These are phyloP conservation scores for Thelonectria olida DNA, from an alignment of 2,329 filamentous ascomycete species.

Conservation along the genomic window DNA sequence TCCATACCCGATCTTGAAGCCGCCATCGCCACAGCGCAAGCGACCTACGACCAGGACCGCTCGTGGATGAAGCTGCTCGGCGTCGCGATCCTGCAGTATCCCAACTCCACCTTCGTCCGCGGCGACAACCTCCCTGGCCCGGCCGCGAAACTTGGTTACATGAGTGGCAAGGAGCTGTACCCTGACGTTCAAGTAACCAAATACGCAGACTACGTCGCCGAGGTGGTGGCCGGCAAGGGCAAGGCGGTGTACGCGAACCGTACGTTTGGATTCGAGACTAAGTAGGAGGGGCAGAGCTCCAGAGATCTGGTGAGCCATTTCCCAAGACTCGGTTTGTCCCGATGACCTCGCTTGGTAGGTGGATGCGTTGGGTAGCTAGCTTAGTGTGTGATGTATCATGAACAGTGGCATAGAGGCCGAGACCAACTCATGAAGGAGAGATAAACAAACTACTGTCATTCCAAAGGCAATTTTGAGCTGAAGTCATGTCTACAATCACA, in stretches of 20 bases:
- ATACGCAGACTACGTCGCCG: background rate
- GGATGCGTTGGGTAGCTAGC: too few relatives aligned
- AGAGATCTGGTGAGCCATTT: background rate
- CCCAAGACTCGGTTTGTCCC: background rate
- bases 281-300: background rate
- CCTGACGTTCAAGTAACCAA: slow-evolving; percentile 40
- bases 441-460: background rate
- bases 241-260: slow-evolving; percentile 1
- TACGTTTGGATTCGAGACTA: background rate
- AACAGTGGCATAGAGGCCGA: background rate
- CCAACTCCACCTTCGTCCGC: slow-evolving; percentile 33
- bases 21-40: background rate
- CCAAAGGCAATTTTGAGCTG: background rate
- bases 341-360: too few relatives aligned
- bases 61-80: background rate
- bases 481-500: background rate
- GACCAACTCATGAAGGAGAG: background rate
- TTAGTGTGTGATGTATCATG: background rate
- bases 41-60: background rate
- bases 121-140: slow-evolving; percentile 63
- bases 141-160: slow-evolving; percentile 64
- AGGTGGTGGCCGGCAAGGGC: slow-evolving; percentile 4
- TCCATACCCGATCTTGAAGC: background rate
- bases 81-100: background rate
- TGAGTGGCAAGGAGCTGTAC: slow-evolving; percentile 62